phyloP scores from a whole-genome alignment of 306 rosid genomes.

The Mimosa pudica region DNA sequence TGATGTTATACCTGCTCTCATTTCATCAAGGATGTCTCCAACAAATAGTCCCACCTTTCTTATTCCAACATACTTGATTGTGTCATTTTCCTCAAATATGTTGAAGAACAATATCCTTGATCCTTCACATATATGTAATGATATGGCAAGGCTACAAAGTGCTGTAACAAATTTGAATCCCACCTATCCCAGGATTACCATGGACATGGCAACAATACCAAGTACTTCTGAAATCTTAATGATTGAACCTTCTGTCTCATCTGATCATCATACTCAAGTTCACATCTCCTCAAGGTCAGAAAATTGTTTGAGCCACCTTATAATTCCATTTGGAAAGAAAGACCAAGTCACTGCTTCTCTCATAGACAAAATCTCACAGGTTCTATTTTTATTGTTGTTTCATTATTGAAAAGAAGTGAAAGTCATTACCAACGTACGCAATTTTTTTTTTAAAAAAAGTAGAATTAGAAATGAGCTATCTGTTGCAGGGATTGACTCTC shows the following conservation, averaged over 20 bases:
- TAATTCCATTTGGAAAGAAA: constrained; percentile 28
- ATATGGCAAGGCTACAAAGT: neutral
- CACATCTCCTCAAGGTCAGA: neutral
- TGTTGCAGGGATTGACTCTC: neutral
- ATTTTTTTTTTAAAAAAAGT: too few species aligned
- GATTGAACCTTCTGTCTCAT: neutral
- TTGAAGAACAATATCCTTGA: neutral
- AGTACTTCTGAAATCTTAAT: neutral
- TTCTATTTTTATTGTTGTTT: neutral
- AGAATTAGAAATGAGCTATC: too few species aligned
- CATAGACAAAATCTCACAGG: constrained; percentile 29
- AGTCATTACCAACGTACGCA: neutral
- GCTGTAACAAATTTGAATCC: neutral
- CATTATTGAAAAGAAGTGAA: neutral
- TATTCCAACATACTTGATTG: neutral
- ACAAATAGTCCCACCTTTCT: neutral
- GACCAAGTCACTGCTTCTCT: neutral
- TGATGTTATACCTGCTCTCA: constrained; percentile 31
- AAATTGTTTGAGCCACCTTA: neutral
- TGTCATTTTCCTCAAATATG: neutral
- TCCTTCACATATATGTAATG: neutral
- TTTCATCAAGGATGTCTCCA: constrained; percentile 44
- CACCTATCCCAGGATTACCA: neutral
- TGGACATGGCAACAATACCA: neutral
- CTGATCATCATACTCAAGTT: neutral